Base-by-base conservation (phyloP, 2,329 filamentous ascomycete genomes). In the Fusarium chuoi region DNA sequence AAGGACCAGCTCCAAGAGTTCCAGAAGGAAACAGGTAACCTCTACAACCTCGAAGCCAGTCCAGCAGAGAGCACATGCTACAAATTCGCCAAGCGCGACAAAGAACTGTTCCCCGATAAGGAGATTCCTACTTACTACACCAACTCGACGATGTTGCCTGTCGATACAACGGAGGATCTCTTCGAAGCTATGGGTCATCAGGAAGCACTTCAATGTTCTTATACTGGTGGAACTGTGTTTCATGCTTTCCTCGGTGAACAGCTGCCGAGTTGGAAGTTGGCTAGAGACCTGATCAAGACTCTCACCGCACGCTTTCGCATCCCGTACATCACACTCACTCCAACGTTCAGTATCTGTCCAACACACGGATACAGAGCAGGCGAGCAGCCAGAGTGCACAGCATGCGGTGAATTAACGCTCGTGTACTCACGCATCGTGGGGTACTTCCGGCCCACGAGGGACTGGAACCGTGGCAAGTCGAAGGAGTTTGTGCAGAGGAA, bases 11-110 rank as follows among this genome's bases (percentile, higher is more conserved):
- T 77, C 0, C 75, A 78, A 35, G 67, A 62, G 0, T 78, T 77
- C 12, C 75, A 77, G 22, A 68, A 44, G 0, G 65, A 78, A 11
- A 77, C 76, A 0, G 70, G 76, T 0, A 77, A 78, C 6, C 56
- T 77, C 0, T 77, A 77, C 22, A 77, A 77, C 7, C 26, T 77
- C 0, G 76, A 77, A 33, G 76, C 76, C 0, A 77, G 65, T 10
- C 76, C 76, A 0, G 75, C 76, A 6, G 76, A 77, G 26, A 77
- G 76, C 13, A 77, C 76, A 24, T 77, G 76, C 28, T 77, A 78
- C 45, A 77, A 77, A 15, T 70, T 77, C 22, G 76, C 76, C 7
- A 67, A 61, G 1, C 39, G 61, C 1, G 76, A 77, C 18, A 78
- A 71, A 7, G 62, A 74, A 1, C 63, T 77, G 1, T 77, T 78